phyloP scores from a whole-genome alignment of 345 rosid genomes.

The Cardiospermum halicacabum region DNA sequence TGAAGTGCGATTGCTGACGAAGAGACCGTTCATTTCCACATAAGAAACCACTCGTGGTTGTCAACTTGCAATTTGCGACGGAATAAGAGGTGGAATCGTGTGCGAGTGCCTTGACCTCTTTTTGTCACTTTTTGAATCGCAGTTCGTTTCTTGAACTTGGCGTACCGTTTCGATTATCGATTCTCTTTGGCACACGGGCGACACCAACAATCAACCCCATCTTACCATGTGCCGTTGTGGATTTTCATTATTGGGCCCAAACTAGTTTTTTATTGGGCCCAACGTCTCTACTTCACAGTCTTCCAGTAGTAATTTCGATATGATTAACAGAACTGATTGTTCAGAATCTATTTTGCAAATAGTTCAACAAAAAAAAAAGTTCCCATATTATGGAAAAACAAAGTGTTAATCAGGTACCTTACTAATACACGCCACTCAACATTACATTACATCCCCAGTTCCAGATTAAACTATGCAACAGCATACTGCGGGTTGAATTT shows the following conservation, averaged over 20 bases:
- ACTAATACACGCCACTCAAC: background rate
- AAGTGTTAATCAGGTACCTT: background rate
- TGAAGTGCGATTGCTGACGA: background rate
- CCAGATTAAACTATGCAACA: background rate
- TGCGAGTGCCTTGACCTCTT: slow-evolving; percentile 3
- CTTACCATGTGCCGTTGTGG: background rate
- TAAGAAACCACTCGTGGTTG: background rate
- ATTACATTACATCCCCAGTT: no score
- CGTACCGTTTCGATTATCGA: background rate
- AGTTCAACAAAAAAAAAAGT: background rate
- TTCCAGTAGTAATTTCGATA: no score
- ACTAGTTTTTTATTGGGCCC: no score
- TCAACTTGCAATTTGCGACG: background rate
- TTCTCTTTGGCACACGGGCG: no score
- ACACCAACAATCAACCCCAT: background rate
- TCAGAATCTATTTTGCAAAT: no score
- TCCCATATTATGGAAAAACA: background rate
- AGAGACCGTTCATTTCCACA: background rate
- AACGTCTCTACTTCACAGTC: no score
- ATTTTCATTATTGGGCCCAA: background rate
- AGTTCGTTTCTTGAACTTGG: background rate
- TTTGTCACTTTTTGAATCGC: background rate
- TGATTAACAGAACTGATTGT: background rate
- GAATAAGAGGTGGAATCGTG: slow-evolving; percentile 10
- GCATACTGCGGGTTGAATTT: background rate